Evolutionary conservation across 1,284 basidiomycete genomes (phyloP).

Genomic region (Apiotrichum montevideense): DNA sequence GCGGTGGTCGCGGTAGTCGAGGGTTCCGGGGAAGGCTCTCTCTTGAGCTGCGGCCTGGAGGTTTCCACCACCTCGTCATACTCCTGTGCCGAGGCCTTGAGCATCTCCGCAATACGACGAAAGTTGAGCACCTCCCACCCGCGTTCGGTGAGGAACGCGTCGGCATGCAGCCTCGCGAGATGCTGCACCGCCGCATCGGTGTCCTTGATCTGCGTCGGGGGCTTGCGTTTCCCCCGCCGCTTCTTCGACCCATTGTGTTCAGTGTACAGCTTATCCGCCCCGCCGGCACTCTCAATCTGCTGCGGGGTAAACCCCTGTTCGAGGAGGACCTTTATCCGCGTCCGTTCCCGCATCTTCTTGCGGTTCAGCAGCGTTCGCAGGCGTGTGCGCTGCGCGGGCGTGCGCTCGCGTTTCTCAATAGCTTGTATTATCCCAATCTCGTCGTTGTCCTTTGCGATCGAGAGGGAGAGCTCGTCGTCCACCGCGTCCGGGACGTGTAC

Average conservation of each 20-base stretch:
- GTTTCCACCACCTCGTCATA: neutral
- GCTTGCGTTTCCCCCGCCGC: neutral
- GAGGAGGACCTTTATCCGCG: slow-evolving; percentile 21
- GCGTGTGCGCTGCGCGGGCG: slow-evolving; percentile 12
- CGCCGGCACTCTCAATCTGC: slow-evolving; percentile 23
- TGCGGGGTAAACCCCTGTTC: slow-evolving; percentile 23
- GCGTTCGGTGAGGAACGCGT: neutral
- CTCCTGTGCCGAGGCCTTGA: neutral
- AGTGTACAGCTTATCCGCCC: slow-evolving; percentile 23
- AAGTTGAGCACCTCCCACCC: slow-evolving; percentile 27
- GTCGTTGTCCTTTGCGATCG: slow-evolving; percentile 18
- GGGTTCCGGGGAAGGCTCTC: neutral
- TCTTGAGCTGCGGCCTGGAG: too few species aligned
- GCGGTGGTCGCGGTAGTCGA: neutral
- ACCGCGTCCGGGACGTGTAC: neutral
- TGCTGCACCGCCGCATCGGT: neutral
- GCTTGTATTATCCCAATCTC: slow-evolving; percentile 16
- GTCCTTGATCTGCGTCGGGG: neutral
- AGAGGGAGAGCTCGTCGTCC: slow-evolving; percentile 1
- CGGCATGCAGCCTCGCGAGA: neutral
- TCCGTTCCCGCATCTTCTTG: slow-evolving; percentile 19
- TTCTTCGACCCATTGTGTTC: neutral
- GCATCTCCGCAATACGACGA: slow-evolving; percentile 5
- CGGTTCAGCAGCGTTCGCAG: slow-evolving; percentile 19
- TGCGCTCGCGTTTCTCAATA: slow-evolving; percentile 21